Evolutionary conservation across 768 basidiomycete genomes (phyloP).

Genomic region (Termitomyces sp.): DNA sequence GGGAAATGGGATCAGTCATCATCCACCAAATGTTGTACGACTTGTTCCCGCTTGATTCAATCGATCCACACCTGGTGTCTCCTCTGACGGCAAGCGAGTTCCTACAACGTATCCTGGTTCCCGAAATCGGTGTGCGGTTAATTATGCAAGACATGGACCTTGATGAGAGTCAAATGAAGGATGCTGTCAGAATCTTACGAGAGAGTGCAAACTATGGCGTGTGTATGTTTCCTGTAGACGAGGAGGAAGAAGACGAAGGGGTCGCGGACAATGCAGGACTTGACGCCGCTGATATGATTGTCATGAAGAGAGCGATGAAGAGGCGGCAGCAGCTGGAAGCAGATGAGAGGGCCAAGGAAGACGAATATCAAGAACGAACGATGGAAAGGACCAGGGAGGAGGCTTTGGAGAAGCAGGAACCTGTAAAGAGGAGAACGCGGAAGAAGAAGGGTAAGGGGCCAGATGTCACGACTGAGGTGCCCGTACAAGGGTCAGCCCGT

Average conservation of each 20-base stretch:
- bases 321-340: conserved; percentile 45
- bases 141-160: conserved; percentile 71
- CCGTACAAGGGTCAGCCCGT: conserved; percentile 8
- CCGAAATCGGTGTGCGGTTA: conserved; percentile 79
- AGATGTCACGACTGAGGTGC: not conserved
- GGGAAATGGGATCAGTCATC: conserved; percentile 77
- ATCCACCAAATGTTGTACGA: conserved; percentile 74
- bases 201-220: conserved; percentile 83
- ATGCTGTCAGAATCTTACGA: conserved; percentile 57
- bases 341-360: conserved; percentile 31
- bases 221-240: conserved; percentile 75
- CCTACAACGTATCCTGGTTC: conserved; percentile 80
- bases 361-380: conserved; percentile 13
- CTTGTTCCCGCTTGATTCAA: conserved; percentile 61
- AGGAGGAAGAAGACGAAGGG: conserved; percentile 40
- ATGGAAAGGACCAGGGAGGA: conserved; percentile 13
- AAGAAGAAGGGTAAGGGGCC: conserved; percentile 14
- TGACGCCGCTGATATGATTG: conserved; percentile 44
- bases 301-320: conserved; percentile 50
- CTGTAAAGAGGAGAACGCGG: not conserved
- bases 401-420: not conserved
- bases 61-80: conserved; percentile 46
- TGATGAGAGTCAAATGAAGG: conserved; percentile 27
- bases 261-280: conserved; percentile 25
- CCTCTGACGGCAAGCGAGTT: conserved; percentile 77